Evolutionary conservation across 495 filamentous ascomycete genomes (phyloP), one percentile per base, ranked within the genome.

Genomic region (Podospora anserina): DNA sequence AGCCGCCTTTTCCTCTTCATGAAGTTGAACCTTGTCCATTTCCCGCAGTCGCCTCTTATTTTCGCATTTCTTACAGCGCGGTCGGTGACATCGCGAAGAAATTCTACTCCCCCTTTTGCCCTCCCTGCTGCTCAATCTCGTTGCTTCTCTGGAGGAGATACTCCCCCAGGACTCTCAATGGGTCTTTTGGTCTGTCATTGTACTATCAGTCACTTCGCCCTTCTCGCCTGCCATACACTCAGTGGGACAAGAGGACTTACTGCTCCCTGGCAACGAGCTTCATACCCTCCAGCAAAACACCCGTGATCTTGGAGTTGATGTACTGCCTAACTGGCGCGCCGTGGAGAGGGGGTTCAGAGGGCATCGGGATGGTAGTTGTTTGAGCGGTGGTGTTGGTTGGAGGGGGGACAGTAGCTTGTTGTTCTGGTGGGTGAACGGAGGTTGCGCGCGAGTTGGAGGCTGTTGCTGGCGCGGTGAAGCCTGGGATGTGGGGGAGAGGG

Each of bases 271-370:
- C 92, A 49, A 99, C 71, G 71, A 85, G 80, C 84, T 97, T 98
- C 93, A 99, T 94, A 6, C 92, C 95, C 72, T 97, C 94, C 44
- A 99, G 77, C 69, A 99, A 75, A 64, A 89, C 86, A 7, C 89
- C 90, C 18, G 93, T 94, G 65, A 99, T 87, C 75, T 93, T 93
- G 75, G 88, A 83, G 72, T 98, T 98, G 77, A 99, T 80, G 79
- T 97, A 99, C 68, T 91, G 88, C 39, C 95, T 86, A 3, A 92
- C 91, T 4, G 94, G 92, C 1, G 92, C 92, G 55, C 95, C 95
- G 72, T 97, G 92, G 1, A 85, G 79, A 2, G 78, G 83, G 13
- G 88, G 81, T 76, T 86, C 79, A 70, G 81, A 67, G 23, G 86
- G 84, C 73, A 87, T 81, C 49, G 82, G 75, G 30, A 61, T 4